Percentiles rank a stretch among this genome's conserved stretches.
Conservation (phyloP, 1,139 yeast genomes). For the Taphrina betulina region DNA sequence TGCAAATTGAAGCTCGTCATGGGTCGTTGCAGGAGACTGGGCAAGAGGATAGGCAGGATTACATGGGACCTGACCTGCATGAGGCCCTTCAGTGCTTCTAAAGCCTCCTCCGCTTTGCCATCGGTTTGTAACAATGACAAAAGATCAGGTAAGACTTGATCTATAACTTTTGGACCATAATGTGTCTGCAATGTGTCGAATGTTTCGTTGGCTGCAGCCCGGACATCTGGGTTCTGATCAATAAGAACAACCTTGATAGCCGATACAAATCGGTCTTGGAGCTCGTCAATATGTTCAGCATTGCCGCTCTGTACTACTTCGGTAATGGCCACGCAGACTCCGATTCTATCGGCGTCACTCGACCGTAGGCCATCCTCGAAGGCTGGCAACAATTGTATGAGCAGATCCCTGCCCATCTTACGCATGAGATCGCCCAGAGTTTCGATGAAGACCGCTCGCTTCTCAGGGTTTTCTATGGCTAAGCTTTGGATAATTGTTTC, state of each 20-base stretch:
- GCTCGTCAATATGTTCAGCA: slow-evolving; percentile 59
- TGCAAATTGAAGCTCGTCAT: slow-evolving; percentile 79
- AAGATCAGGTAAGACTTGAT: slow-evolving; percentile 82
- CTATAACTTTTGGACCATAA: slow-evolving; percentile 75
- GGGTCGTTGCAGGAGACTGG: slow-evolving; percentile 78
- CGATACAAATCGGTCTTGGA: slow-evolving; percentile 66
- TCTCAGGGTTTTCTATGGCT: slow-evolving; percentile 74
- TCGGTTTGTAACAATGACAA: slow-evolving; percentile 65
- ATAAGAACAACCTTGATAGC: slow-evolving; percentile 78
- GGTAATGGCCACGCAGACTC: slow-evolving; percentile 89
- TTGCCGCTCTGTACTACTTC: slow-evolving; percentile 80
- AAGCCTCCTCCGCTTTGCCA: slow-evolving; percentile 68
- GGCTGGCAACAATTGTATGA: slow-evolving; percentile 81
- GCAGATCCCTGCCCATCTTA: slow-evolving; percentile 87
- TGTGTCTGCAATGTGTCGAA: slow-evolving; percentile 81
- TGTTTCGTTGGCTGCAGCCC: slow-evolving; percentile 88
- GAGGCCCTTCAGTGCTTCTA: slow-evolving; percentile 84
- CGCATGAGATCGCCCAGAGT: slow-evolving; percentile 94
- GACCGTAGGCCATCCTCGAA: slow-evolving; percentile 65
- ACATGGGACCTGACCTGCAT: slow-evolving; percentile 88
- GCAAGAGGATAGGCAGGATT: slow-evolving; percentile 90
- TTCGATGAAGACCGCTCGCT: slow-evolving; percentile 86
- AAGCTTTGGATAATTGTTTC: slow-evolving; percentile 74
- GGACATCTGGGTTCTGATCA: slow-evolving; percentile 68
- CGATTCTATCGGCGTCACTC: slow-evolving; percentile 84